Percentiles rank a stretch among this genome's conserved stretches.
phyloP scores from a whole-genome alignment of 768 basidiomycete genomes.

The Amanita fuliginea region DNA sequence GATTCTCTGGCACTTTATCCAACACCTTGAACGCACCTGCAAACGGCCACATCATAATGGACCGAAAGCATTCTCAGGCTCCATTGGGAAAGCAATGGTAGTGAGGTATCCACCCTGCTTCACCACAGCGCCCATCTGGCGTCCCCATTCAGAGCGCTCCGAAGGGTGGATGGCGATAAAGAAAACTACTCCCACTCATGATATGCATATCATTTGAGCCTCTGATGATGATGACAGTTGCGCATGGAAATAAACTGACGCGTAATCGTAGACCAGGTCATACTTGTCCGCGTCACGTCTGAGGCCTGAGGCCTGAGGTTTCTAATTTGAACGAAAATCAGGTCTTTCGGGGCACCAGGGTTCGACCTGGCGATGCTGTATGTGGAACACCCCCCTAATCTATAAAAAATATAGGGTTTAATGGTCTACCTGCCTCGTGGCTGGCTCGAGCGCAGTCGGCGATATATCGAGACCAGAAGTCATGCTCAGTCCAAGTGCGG shows the following conservation, averaged over 20 bases:
- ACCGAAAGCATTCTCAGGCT: slow-evolving; percentile 37
- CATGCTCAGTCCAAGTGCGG: slow-evolving; percentile 32
- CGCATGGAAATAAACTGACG: slow-evolving; percentile 20
- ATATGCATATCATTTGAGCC: no score
- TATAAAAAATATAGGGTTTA: background rate
- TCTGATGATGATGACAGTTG: background rate
- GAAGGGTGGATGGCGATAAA: slow-evolving; percentile 61
- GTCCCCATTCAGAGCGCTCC: slow-evolving; percentile 43
- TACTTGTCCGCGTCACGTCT: slow-evolving; percentile 28
- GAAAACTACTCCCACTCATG: slow-evolving; percentile 27
- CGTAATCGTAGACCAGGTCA: slow-evolving; percentile 58
- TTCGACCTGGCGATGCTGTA: slow-evolving; percentile 7
- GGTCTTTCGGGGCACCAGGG: slow-evolving; percentile 13
- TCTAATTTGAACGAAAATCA: slow-evolving; percentile 26
- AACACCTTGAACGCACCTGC: slow-evolving; percentile 12
- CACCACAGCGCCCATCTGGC: slow-evolving; percentile 41
- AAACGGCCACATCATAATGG: slow-evolving; percentile 42
- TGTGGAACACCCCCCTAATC: no score
- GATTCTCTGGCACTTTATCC: no score
- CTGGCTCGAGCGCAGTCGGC: slow-evolving; percentile 36
- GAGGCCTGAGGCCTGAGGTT: slow-evolving; percentile 35
- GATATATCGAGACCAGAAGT: slow-evolving; percentile 51
- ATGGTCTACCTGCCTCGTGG: slow-evolving; percentile 23
- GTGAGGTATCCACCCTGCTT: slow-evolving; percentile 57
- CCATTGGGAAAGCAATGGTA: slow-evolving; percentile 47